Base-by-base conservation (phyloP, 2,329 filamentous ascomycete genomes). In the Knoxdaviesia proteae region DNA sequence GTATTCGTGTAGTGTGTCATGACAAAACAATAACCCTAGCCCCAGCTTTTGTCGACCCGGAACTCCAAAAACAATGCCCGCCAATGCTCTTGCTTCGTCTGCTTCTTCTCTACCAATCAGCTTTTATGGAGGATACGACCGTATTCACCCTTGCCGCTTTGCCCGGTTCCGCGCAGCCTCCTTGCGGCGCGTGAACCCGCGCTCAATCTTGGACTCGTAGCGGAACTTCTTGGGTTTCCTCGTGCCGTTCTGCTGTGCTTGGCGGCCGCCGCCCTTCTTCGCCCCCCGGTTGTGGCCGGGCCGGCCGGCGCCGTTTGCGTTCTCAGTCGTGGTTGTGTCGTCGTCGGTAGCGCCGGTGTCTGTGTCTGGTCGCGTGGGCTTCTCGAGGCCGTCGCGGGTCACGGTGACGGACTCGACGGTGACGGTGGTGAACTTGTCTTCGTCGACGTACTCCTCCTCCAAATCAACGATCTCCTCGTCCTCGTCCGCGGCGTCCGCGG, bases 371-470 rank as follows among this genome's bases (percentile, higher is more conserved):
- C 20, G 20, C 20, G 20, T 20, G 20, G 61, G 58, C 51, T 71
- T 77, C 45, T 73, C 67, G 40, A 92, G 61, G 1, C 83, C 83
- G 44, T 86, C 75, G 49, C 74, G 74, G 8, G 80, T 78, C 10
- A 92, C 71, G 48, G 79, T 80, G 50, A 98, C 84, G 7, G 82
- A 80, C 57, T 94, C 88, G 1, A 98, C 77, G 0, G 84, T 94
- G 31, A 98, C 90, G 1, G 84, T 94, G 1, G 90, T 96, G 57
- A 84, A 94, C 55, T 81, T 82, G 58, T 94, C 88, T 57, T 96
- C 90, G 58, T 98, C 90, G 49, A 94, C 74, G 61, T 94, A 98
- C 58, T 96, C 86, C 50, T 88, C 86, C 56, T 94, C 82, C 50
- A 84, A 77, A 55, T 92, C 77, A 38, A 90, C 61, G 29, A 74